Conservation (phyloP, 2,329 filamentous ascomycete genomes). For the Hortaea werneckii region DNA sequence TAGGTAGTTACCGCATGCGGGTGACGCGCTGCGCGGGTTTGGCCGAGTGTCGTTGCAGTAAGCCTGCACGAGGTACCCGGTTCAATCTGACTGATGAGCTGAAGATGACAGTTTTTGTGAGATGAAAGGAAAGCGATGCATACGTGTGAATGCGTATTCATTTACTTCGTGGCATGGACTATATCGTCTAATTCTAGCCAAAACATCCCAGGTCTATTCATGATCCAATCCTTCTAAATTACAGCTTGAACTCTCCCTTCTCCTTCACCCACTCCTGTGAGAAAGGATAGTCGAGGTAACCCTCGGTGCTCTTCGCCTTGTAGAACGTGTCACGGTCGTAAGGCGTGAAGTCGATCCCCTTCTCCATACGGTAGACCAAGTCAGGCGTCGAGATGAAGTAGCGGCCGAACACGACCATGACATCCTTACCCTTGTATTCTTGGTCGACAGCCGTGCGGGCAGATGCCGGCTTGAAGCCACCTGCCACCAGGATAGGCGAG, state of each 20-base stretch:
- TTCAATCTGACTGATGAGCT: too few species aligned
- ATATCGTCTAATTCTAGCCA: too few species aligned
- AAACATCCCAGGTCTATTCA: too few species aligned
- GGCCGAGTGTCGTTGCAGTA: too few species aligned
- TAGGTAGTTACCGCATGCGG: too few species aligned
- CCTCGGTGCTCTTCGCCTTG: slow-evolving; percentile 24
- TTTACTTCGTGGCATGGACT: too few species aligned
- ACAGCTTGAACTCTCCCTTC: slow-evolving; percentile 2
- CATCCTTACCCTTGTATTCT: slow-evolving; percentile 30
- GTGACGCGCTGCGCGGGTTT: too few species aligned
- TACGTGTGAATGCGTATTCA: too few species aligned
- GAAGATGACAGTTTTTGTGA: too few species aligned
- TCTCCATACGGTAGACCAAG: slow-evolving; percentile 34
- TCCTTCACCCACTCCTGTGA: slow-evolving; percentile 9
- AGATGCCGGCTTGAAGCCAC: slow-evolving; percentile 32
- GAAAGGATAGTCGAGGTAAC: slow-evolving; percentile 34
- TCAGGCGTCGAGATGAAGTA: slow-evolving; percentile 42
- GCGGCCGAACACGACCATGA: slow-evolving; percentile 39
- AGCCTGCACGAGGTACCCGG: too few species aligned
- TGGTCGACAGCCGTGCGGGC: slow-evolving; percentile 25
- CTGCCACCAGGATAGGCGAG: slow-evolving; percentile 40
- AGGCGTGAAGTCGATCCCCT: slow-evolving; percentile 32
- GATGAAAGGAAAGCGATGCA: too few species aligned
- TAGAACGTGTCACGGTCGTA: slow-evolving; percentile 40
- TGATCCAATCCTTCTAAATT: background rate